These are phyloP conservation scores for Botrytis deweyae DNA, from an alignment of 2,329 filamentous ascomycete genomes.

Conservation along the genomic window DNA sequence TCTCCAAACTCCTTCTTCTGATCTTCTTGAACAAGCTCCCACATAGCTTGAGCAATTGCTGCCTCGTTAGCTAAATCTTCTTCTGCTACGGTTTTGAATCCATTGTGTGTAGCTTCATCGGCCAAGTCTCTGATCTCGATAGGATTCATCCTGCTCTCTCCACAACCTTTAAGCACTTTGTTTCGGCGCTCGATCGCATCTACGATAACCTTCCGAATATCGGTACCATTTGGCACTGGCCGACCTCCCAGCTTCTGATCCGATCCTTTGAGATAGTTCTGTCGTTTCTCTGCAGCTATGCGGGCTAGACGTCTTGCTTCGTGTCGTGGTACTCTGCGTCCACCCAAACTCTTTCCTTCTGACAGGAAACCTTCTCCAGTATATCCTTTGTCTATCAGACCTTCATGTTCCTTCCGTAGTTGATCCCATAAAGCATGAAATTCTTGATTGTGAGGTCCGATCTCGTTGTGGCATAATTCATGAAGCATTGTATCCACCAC, in stretches of 20 bases:
- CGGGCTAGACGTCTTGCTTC: conserved; percentile 76
- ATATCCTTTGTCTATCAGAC: conserved; percentile 76
- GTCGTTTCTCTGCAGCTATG: conserved; percentile 70
- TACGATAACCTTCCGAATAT: conserved; percentile 71
- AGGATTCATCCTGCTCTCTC: conserved; percentile 61
- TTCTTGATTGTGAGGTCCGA: conserved; percentile 76
- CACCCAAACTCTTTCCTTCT: conserved; percentile 71
- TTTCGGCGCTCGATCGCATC: conserved; percentile 69
- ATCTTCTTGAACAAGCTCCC: conserved; percentile 84
- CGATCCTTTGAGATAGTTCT: conserved; percentile 56
- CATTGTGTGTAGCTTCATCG: conserved; percentile 64
- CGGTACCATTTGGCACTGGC: conserved; percentile 54
- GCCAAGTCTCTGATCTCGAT: conserved; percentile 64
- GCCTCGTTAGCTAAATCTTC: conserved; percentile 86
- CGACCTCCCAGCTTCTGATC: conserved; percentile 73
- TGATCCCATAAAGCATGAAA: conserved; percentile 90
- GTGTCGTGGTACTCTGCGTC: conserved; percentile 60
- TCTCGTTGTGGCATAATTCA: conserved; percentile 85
- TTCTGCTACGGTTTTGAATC: conserved; percentile 80
- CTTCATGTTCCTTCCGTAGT: conserved; percentile 80
- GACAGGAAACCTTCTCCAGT: conserved; percentile 87
- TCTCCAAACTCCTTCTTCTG: conserved; percentile 37
- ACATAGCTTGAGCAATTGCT: conserved; percentile 81
- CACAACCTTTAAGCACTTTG: conserved; percentile 70
- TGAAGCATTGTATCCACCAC: conserved; percentile 91